These are phyloP conservation scores for Striga hermonthica DNA, from an alignment of 305 asterid genomes.

Conservation along the genomic window DNA sequence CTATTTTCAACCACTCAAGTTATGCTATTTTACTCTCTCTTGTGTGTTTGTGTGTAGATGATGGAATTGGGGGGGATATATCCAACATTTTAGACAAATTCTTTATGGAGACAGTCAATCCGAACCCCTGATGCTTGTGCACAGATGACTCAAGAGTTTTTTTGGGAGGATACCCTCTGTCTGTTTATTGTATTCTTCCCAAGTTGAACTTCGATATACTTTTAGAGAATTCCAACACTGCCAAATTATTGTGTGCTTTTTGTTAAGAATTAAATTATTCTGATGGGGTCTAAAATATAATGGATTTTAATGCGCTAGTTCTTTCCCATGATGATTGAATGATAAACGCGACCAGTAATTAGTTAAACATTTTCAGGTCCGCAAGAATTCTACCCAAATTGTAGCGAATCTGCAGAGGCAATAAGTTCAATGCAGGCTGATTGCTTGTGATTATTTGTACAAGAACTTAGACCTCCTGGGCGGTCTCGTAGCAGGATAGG, in stretches of 20 bases:
- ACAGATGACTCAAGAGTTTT: constrained; percentile 71
- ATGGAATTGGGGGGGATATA: constrained; percentile 52
- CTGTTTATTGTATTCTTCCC: constrained; percentile 56
- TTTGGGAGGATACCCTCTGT: constrained; percentile 62
- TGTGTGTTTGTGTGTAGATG: constrained; percentile 42
- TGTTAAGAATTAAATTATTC: background rate
- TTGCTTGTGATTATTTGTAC: too few species aligned
- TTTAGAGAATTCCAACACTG: constrained; percentile 19
- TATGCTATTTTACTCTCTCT: too few species aligned
- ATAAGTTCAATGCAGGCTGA: too few species aligned
- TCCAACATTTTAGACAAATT: constrained; percentile 54
- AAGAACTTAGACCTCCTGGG: constrained; percentile 91
- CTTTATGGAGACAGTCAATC: constrained; percentile 75
- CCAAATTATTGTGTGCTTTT: background rate
- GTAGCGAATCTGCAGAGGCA: constrained; percentile 82
- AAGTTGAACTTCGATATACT: constrained; percentile 61
- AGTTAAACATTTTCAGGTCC: constrained; percentile 45
- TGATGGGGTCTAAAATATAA: background rate
- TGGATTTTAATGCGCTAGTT: background rate
- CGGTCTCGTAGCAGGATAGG: constrained; percentile 63
- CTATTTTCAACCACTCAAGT: too few species aligned
- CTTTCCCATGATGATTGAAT: constrained; percentile 2
- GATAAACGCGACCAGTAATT: constrained; percentile 8
- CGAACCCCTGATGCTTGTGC: constrained; percentile 80
- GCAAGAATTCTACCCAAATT: constrained; percentile 77